These are phyloP conservation scores for Nakazawaea ishiwadae DNA, from an alignment of 805 yeast species.

Conservation along the genomic window DNA sequence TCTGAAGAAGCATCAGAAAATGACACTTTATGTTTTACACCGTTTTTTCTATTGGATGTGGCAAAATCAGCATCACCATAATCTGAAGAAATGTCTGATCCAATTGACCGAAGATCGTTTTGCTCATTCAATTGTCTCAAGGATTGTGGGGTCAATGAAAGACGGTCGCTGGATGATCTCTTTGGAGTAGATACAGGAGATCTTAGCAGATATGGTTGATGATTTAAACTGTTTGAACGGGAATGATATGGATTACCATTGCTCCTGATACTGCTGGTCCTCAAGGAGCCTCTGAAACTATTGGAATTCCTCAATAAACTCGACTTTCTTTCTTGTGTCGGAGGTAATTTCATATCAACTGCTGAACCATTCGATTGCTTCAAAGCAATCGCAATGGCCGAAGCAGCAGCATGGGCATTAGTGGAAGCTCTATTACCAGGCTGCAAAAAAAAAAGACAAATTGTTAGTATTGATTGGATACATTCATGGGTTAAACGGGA, in stretches of 20 bases:
- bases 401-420: conserved; percentile 62
- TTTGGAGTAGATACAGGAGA: conserved; percentile 15
- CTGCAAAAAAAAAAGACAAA: conserved; percentile 17
- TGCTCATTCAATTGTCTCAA: conserved; percentile 12
- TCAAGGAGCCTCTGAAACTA: conserved; percentile 21
- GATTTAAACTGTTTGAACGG: conserved; percentile 17
- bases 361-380: conserved; percentile 29
- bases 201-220: too few relatives aligned
- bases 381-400: conserved; percentile 47
- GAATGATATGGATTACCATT: conserved; percentile 16
- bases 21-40: conserved; percentile 18
- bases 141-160: conserved; percentile 18
- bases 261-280: conserved; percentile 17
- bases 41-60: not conserved
- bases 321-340: conserved; percentile 22
- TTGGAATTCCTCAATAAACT: conserved; percentile 17
- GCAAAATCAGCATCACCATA: not conserved
- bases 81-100: conserved; percentile 1
- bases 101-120: conserved; percentile 4
- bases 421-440: conserved; percentile 29
- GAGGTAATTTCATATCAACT: conserved; percentile 28
- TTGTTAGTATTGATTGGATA: conserved; percentile 16
- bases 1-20: conserved; percentile 16
- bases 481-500: too few relatives aligned
- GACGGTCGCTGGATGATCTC: conserved; percentile 2